Conservation (phyloP, 495 filamentous ascomycete species). For the Physcia stellaris region DNA sequence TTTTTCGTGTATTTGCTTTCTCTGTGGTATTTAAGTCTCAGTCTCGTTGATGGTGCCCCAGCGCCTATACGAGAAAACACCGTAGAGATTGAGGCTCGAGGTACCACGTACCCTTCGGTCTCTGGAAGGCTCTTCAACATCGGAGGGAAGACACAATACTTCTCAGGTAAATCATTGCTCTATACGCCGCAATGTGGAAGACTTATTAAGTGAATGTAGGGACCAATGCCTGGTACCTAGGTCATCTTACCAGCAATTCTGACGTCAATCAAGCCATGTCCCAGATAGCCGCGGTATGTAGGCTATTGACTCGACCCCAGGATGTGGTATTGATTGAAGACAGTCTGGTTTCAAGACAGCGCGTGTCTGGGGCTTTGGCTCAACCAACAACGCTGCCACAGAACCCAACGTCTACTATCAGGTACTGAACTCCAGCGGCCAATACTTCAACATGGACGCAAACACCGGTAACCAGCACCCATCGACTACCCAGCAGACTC, state of each 20-base stretch:
- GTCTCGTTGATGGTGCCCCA: too few relatives aligned
- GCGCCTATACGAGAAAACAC: too few relatives aligned
- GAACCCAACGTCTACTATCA: slow-evolving; percentile 21
- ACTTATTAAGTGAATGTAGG: too few relatives aligned
- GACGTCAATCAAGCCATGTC: slow-evolving; percentile 48
- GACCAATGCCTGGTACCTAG: slow-evolving; percentile 64
- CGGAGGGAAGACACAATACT: slow-evolving; percentile 14
- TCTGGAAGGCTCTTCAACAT: slow-evolving; percentile 14
- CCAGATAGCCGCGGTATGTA: slow-evolving; percentile 25
- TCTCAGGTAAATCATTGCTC: slow-evolving; percentile 7
- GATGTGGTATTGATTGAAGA: slow-evolving; percentile 4
- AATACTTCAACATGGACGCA: slow-evolving; percentile 21
- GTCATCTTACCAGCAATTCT: slow-evolving; percentile 46
- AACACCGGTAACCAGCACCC: too few relatives aligned
- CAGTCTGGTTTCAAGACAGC: slow-evolving; percentile 48
- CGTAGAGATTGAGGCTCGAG: too few relatives aligned
- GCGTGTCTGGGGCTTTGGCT: slow-evolving; percentile 54
- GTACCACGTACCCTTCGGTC: too few relatives aligned
- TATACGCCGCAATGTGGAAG: background rate
- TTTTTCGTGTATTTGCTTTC: too few relatives aligned
- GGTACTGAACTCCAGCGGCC: slow-evolving; percentile 19
- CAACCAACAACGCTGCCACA: slow-evolving; percentile 10
- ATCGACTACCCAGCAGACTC: too few relatives aligned
- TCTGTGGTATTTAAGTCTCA: too few relatives aligned
- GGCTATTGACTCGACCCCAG: background rate